Conservation (phyloP, 345 rosid species). For the Camelina neglecta region DNA sequence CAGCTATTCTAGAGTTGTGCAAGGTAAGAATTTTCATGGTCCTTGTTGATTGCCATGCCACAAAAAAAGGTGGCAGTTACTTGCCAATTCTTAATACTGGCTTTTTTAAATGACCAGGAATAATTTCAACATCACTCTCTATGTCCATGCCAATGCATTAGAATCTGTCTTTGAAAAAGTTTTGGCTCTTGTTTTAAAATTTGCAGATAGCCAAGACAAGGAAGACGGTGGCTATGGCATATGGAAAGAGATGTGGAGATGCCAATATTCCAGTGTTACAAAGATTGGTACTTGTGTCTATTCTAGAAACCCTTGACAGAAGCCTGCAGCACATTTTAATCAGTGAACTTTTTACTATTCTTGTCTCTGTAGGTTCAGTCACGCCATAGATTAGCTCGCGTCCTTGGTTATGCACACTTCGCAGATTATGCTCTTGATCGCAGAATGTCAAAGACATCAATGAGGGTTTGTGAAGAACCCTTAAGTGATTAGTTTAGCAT, state of each 20-base stretch:
- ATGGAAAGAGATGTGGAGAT: conserved; percentile 85
- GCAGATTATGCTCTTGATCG: conserved; percentile 82
- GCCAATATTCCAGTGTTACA: conserved; percentile 75
- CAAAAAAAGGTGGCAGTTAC: neutral
- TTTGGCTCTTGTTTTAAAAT: conserved; percentile 37
- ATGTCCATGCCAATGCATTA: conserved; percentile 16
- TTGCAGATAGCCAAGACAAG: conserved; percentile 87
- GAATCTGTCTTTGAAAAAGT: conserved; percentile 20
- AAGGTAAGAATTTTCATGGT: conserved; percentile 55
- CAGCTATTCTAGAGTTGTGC: conserved; percentile 82
- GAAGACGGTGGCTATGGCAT: conserved; percentile 72
- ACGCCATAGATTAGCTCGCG: conserved; percentile 85
- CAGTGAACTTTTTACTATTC: conserved; percentile 22
- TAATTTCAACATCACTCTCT: conserved; percentile 24
- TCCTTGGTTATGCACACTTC: conserved; percentile 83
- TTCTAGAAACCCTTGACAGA: conserved; percentile 8
- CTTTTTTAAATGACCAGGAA: neutral
- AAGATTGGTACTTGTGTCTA: conserved; percentile 63
- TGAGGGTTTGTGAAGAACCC: conserved; percentile 63
- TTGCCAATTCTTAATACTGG: conserved; percentile 14
- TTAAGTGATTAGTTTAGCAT: conserved; percentile 20
- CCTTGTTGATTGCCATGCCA: conserved; percentile 27
- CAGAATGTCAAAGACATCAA: conserved; percentile 84
- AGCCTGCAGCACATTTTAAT: conserved; percentile 25
- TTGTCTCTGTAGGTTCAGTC: conserved; percentile 62